phyloP scores from a whole-genome alignment of 2,329 filamentous ascomycete genomes.

The Magnaporthiopsis incrustans region DNA sequence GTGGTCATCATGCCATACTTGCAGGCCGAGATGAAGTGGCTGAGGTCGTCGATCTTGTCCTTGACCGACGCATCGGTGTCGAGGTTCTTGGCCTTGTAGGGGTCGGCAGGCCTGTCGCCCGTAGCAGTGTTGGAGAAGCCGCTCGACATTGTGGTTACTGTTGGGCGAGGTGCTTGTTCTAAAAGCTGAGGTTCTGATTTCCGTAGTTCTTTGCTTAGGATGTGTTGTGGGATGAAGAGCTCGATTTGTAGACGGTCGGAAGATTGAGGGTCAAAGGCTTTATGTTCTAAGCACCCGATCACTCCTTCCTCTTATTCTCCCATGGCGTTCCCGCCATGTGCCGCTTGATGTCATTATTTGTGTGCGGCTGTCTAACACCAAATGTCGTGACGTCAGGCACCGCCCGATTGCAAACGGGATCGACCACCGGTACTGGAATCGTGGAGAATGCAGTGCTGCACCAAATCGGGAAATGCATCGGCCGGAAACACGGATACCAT shows the following conservation, averaged over 20 bases:
- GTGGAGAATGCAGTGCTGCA: not conserved
- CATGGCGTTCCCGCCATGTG: not conserved
- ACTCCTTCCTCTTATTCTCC: not conserved
- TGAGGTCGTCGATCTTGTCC: slow-evolving; percentile 69
- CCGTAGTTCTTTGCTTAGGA: too few species aligned
- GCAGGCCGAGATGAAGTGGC: slow-evolving; percentile 59
- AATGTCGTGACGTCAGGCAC: not conserved
- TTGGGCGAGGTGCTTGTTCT: not conserved
- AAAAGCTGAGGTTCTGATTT: not conserved
- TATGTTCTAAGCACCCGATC: not conserved
- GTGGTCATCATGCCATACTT: slow-evolving; percentile 93
- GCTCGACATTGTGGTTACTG: slow-evolving; percentile 8
- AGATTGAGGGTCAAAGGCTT: not conserved
- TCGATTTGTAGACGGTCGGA: not conserved
- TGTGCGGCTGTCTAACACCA: not conserved
- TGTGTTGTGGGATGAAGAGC: too few species aligned
- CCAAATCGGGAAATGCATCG: not conserved
- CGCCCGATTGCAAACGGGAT: not conserved
- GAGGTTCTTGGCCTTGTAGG: slow-evolving; percentile 51
- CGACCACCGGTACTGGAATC: not conserved
- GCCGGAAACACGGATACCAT: too few species aligned
- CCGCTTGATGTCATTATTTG: not conserved
- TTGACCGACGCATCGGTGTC: slow-evolving; percentile 58
- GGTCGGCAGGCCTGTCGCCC: slow-evolving; percentile 9
- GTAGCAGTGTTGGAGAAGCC: slow-evolving; percentile 6